phyloP scores from a whole-genome alignment of 352 stramenopile species.

The Globisporangium cystogenes region DNA sequence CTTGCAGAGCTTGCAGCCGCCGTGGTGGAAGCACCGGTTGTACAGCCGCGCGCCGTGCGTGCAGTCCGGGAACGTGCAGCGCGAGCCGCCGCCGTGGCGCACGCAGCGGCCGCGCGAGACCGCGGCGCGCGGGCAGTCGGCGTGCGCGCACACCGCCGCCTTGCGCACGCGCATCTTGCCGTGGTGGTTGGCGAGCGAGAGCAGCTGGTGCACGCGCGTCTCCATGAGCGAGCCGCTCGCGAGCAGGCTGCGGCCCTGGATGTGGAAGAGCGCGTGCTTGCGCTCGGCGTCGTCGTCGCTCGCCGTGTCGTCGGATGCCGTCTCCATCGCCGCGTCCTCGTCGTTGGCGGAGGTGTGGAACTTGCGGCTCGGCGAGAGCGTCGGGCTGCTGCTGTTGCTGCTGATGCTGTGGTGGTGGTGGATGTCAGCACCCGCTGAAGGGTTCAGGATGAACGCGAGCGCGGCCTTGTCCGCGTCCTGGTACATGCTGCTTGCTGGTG shows the following conservation, averaged over 20 bases:
- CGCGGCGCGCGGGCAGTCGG: slow-evolving; percentile 41
- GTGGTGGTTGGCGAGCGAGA: slow-evolving; percentile 50
- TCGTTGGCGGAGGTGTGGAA: too few relatives aligned
- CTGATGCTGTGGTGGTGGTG: too few relatives aligned
- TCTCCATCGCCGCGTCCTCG: slow-evolving; percentile 18
- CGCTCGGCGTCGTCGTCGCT: slow-evolving; percentile 27
- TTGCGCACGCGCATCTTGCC: slow-evolving; percentile 69
- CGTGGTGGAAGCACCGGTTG: slow-evolving; percentile 65
- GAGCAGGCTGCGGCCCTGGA: slow-evolving; percentile 48
- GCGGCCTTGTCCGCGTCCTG: slow-evolving; percentile 52
- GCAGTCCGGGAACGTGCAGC: slow-evolving; percentile 51
- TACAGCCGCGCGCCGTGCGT: slow-evolving; percentile 51
- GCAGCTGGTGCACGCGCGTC: slow-evolving; percentile 49
- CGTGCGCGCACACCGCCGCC: slow-evolving; percentile 49
- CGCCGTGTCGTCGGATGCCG: slow-evolving; percentile 18
- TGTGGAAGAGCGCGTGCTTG: slow-evolving; percentile 32
- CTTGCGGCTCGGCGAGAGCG: slow-evolving; percentile 46
- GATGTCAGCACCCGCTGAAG: slow-evolving; percentile 20
- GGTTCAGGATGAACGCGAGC: slow-evolving; percentile 74
- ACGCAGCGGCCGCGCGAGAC: too few relatives aligned
- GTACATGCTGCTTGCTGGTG: slow-evolving; percentile 14
- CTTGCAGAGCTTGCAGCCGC: slow-evolving; percentile 61
- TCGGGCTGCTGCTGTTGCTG: slow-evolving; percentile 5
- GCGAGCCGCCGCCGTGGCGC: slow-evolving; percentile 31
- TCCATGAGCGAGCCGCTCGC: slow-evolving; percentile 42